phyloP scores from a whole-genome alignment of 176 grass and related monocot species.

The Musa schizocarpa region DNA sequence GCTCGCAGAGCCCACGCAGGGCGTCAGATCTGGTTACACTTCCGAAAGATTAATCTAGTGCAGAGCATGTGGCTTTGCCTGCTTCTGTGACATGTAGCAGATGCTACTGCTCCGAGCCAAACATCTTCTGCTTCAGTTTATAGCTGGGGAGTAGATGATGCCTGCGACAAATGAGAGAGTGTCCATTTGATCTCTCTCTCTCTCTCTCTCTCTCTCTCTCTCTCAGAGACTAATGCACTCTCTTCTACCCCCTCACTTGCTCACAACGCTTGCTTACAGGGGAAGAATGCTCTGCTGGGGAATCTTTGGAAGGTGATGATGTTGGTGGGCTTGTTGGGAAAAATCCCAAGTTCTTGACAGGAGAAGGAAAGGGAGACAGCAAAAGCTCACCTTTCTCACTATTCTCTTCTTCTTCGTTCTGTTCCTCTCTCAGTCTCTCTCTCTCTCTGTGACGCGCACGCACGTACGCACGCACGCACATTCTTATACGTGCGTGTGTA shows the following conservation, averaged over 20 bases:
- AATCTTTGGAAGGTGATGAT: constrained; percentile 52
- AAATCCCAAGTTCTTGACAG: background rate
- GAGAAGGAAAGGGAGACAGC: constrained; percentile 13
- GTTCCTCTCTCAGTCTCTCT: constrained; percentile 1
- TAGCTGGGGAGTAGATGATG: background rate
- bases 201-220: background rate
- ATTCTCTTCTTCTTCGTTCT: background rate
- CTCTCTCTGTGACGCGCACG: background rate
- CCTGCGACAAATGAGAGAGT: background rate
- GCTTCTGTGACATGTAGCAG: too few species aligned
- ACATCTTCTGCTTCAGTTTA: too few species aligned
- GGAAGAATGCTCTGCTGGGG: constrained; percentile 28
- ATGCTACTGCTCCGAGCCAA: too few species aligned
- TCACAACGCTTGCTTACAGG: constrained; percentile 1
- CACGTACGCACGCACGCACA: too few species aligned
- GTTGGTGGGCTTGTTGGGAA: background rate
- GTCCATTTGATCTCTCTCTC: background rate
- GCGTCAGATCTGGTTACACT: too few species aligned
- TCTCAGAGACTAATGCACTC: too few species aligned
- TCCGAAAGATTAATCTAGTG: too few species aligned
- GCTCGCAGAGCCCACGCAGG: too few species aligned
- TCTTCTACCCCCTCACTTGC: background rate
- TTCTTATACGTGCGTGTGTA: background rate
- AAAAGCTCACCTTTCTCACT: constrained; percentile 18
- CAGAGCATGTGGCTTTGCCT: too few species aligned